These are phyloP conservation scores for Claviceps lovelessii DNA, from an alignment of 2,329 filamentous ascomycete species.

Conservation along the genomic window DNA sequence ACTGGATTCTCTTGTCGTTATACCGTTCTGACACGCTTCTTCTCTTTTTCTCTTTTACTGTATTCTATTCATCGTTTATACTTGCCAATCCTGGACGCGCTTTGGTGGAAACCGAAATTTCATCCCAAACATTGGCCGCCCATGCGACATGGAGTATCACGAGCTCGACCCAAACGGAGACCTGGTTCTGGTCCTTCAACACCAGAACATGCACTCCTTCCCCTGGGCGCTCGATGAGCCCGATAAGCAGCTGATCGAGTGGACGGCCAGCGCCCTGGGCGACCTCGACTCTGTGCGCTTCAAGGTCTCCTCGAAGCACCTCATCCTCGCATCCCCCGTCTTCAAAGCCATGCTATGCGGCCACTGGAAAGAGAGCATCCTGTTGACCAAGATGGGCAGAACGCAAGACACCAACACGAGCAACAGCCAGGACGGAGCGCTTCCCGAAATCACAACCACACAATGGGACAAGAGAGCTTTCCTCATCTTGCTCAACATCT, in stretches of 20 bases:
- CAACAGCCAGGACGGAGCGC: not conserved
- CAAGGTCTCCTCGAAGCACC: slow-evolving; percentile 20
- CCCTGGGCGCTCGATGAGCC: not conserved
- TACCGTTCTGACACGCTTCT: no score
- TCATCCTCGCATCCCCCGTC: slow-evolving; percentile 18
- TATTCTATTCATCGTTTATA: no score
- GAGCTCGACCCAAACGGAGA: slow-evolving; percentile 1
- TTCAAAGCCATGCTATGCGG: slow-evolving; percentile 7
- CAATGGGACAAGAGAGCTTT: not conserved
- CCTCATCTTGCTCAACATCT: not conserved
- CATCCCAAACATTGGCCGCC: no score
- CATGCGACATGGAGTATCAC: not conserved
- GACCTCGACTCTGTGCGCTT: slow-evolving; percentile 1
- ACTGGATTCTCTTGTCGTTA: no score
- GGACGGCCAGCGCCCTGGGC: not conserved
- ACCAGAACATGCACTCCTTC: not conserved
- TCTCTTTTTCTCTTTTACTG: no score
- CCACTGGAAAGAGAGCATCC: slow-evolving; percentile 10
- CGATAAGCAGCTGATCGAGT: no score
- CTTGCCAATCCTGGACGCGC: no score
- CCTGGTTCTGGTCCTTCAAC: not conserved
- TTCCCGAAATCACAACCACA: not conserved
- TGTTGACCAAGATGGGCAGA: not conserved
- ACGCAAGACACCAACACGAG: no score
- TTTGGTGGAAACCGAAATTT: no score